Conservation (phyloP, 2,329 filamentous ascomycete genomes). For the Fusarium penzigii region DNA sequence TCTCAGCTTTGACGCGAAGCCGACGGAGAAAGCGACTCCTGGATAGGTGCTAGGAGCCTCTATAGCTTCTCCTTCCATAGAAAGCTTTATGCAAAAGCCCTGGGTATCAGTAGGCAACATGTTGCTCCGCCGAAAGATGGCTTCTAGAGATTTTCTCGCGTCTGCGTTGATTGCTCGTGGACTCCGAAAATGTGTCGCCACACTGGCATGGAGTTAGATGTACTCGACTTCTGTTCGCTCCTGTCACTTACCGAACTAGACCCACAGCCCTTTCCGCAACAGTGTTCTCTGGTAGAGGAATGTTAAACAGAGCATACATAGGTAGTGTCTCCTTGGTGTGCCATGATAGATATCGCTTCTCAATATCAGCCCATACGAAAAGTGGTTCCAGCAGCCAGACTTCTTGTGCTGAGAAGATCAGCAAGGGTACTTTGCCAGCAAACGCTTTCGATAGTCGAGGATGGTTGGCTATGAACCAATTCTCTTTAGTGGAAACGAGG, state of each 20-base stretch:
- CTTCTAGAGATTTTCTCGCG: constrained; percentile 14
- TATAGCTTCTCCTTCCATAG: constrained; percentile 15
- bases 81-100: constrained; percentile 4
- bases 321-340: constrained; percentile 20
- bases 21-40: constrained; percentile 15
- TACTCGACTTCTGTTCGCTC: rapidly evolving
- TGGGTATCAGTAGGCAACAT: constrained; percentile 8
- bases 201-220: constrained; percentile 10
- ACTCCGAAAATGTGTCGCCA: constrained; percentile 23
- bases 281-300: constrained; percentile 14
- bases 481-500: constrained; percentile 19
- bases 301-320: too few relatives aligned
- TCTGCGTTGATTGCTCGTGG: constrained; percentile 12
- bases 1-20: constrained; percentile 15
- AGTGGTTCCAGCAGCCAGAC: constrained; percentile 23
- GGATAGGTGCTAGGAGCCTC: constrained; percentile 16
- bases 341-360: constrained; percentile 19
- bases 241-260: constrained; percentile 14
- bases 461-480: constrained; percentile 23
- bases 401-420: constrained; percentile 20
- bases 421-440: constrained; percentile 13
- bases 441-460: constrained; percentile 20
- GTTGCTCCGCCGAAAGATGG: constrained; percentile 18
- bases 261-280: constrained; percentile 16
- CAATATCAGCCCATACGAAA: constrained; percentile 21